These are phyloP conservation scores for Limtongia smithiae DNA, from an alignment of 805 yeast species.

Conservation along the genomic window DNA sequence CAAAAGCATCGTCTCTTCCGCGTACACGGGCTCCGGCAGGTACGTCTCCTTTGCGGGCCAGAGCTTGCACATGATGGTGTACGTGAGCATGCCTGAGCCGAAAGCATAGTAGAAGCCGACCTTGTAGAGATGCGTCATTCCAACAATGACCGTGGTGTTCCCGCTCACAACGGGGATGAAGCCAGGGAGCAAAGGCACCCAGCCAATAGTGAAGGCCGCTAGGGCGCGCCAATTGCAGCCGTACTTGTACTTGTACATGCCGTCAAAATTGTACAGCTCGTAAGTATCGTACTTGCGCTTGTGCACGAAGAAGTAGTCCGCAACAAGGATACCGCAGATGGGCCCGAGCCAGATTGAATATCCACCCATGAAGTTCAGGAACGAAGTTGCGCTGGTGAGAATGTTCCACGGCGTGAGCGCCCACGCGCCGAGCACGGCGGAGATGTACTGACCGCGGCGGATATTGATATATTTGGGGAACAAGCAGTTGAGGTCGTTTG, in stretches of 20 bases:
- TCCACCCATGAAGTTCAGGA: slow-evolving; percentile 75
- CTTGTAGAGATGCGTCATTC: slow-evolving; percentile 27
- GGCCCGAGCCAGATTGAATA: slow-evolving; percentile 77
- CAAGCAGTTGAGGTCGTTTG: slow-evolving; percentile 44
- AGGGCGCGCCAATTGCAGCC: slow-evolving; percentile 46
- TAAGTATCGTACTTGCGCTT: slow-evolving; percentile 63
- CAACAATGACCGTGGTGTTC: slow-evolving; percentile 1
- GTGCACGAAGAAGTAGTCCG: slow-evolving; percentile 44
- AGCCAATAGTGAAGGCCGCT: slow-evolving; percentile 38
- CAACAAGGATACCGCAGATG: slow-evolving; percentile 67
- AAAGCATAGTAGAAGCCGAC: slow-evolving; percentile 28
- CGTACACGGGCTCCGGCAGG: too few species aligned
- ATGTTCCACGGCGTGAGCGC: slow-evolving; percentile 81
- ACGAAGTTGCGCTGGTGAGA: slow-evolving; percentile 61
- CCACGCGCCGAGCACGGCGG: slow-evolving; percentile 55
- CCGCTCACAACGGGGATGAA: slow-evolving; percentile 8
- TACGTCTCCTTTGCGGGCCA: slow-evolving; percentile 10
- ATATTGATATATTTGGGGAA: slow-evolving; percentile 46
- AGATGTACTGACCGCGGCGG: slow-evolving; percentile 45
- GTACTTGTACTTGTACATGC: slow-evolving; percentile 42
- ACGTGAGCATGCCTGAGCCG: slow-evolving; percentile 13
- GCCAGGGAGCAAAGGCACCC: slow-evolving; percentile 9
- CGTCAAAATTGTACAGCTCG: slow-evolving; percentile 50
- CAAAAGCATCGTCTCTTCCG: too few species aligned
- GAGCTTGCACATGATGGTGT: slow-evolving; percentile 1